Percentiles rank a stretch among this genome's conserved stretches.
These are phyloP conservation scores for Pseudohyphozyma bogoriensis DNA, from an alignment of 768 basidiomycete genomes.

Conservation along the genomic window DNA sequence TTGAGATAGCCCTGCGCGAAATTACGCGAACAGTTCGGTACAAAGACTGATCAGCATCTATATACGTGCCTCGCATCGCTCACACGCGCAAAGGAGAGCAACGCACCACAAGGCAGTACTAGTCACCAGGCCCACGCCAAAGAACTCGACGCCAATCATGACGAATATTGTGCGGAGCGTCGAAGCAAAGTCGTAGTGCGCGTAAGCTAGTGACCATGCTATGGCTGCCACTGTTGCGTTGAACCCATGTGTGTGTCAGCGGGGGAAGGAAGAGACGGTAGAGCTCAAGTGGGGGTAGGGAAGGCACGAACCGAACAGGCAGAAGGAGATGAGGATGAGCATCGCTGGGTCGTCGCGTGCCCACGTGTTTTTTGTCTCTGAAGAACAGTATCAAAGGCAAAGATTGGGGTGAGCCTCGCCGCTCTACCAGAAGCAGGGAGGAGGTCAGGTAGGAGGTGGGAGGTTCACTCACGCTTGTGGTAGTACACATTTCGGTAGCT, in stretches of 20 bases:
- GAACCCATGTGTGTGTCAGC: background rate
- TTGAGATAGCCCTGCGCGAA: slow-evolving; percentile 19
- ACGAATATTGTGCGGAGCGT: slow-evolving; percentile 54
- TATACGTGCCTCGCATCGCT: no score
- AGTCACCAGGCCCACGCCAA: slow-evolving; percentile 61
- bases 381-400: no score
- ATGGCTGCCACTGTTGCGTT: slow-evolving; percentile 59
- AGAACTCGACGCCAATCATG: slow-evolving; percentile 83
- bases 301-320: slow-evolving; percentile 64
- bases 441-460: background rate
- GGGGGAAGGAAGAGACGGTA: background rate
- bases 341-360: slow-evolving; percentile 95
- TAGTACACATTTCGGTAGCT: slow-evolving; percentile 96
- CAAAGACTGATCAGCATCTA: no score
- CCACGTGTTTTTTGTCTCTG: slow-evolving; percentile 98
- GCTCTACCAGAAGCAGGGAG: background rate
- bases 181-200: slow-evolving; percentile 49
- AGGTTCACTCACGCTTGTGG: slow-evolving; percentile 84
- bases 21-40: no score
- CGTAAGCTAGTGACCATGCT: slow-evolving; percentile 79
- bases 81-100: no score
- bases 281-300: background rate
- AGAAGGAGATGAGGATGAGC: slow-evolving; percentile 60
- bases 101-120: slow-evolving; percentile 68
- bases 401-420: background rate